Conservation (phyloP, 2,329 filamentous ascomycete genomes). For the Daldinia eschscholtzii region DNA sequence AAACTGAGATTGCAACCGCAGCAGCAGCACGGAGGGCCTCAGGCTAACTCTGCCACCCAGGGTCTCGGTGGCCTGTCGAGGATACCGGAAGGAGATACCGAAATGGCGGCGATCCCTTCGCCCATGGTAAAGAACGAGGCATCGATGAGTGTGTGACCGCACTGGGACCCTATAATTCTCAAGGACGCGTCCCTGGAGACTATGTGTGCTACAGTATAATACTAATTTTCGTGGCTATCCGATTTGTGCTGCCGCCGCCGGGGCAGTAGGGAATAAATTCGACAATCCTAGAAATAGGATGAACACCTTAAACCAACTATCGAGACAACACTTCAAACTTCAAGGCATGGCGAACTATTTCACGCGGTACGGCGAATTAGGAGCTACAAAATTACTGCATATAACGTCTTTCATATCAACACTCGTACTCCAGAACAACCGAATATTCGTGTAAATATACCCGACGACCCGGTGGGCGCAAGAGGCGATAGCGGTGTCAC, state of each 20-base stretch:
- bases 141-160: constrained; percentile 51
- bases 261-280: not conserved
- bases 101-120: constrained; percentile 58
- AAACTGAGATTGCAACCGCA: constrained; percentile 79
- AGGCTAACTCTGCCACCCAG: constrained; percentile 48
- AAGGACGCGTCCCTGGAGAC: not conserved
- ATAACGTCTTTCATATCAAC: constrained; percentile 7
- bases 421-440: constrained; percentile 5
- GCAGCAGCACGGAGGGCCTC: constrained; percentile 48
- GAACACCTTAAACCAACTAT: constrained; percentile 2
- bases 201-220: constrained; percentile 1
- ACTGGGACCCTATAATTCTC: constrained; percentile 4
- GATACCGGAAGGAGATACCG: constrained; percentile 69
- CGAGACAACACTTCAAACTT: not conserved
- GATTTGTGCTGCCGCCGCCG: constrained; percentile 1
- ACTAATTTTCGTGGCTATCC: not conserved
- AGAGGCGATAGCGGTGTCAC: constrained; percentile 13
- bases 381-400: constrained; percentile 1
- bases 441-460: constrained; percentile 17
- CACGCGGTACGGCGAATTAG: not conserved
- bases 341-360: not conserved
- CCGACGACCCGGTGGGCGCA: constrained; percentile 22
- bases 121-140: constrained; percentile 54
- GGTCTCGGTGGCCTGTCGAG: constrained; percentile 65
- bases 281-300: not conserved